Base-by-base conservation (phyloP, 768 basidiomycete species). In the Serendipita sp. region DNA sequence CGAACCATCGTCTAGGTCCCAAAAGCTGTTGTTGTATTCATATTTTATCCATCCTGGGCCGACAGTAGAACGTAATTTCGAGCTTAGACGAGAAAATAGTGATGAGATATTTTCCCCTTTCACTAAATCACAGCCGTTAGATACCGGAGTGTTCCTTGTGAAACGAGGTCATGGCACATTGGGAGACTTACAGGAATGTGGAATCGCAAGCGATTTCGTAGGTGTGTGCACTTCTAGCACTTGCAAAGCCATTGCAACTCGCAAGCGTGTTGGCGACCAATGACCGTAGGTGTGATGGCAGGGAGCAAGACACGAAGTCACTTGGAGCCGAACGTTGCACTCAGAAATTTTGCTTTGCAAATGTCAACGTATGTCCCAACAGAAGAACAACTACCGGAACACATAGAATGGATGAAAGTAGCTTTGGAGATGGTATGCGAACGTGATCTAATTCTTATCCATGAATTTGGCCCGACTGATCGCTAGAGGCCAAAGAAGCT, bases 1-100 rank as follows among this genome's bases (percentile, higher is more conserved):
- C 69, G 16, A 70, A 88, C 92, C 92, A 70, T 97, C 93, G 71
- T 95, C 91, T 10, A 97, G 75, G 70, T 88, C 87, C 89, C 89
- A 96, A 58, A 89, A 73, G 0, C 83, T 77, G 13, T 84, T 82
- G 68, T 84, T 83, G 77, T 83, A 93, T 67, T 88, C 82, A 71
- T 97, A 97, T 70, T 92, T 91, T 56, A 95, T 76, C 83, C 90
- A 91, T 41, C 88, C 87, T 15, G 86, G 78, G 35, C 83, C 84
- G 18, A 92, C 82, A 18, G 81, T 80, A 66, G 81, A 75, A 47
- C 79, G 77, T 0, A 77, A 70, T 73, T 91, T 92, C 66, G 82
- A 77, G 69, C 79, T 88, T 63, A 92, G 79, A 67, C 85, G 88
- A 71, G 87, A 83, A 70, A 78, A 86, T 5, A 92, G 78, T 32